Percentiles rank a stretch among this genome's conserved stretches.
These are phyloP conservation scores for Exophiala oligosperma DNA, from an alignment of 2,329 filamentous ascomycete species.

Conservation along the genomic window DNA sequence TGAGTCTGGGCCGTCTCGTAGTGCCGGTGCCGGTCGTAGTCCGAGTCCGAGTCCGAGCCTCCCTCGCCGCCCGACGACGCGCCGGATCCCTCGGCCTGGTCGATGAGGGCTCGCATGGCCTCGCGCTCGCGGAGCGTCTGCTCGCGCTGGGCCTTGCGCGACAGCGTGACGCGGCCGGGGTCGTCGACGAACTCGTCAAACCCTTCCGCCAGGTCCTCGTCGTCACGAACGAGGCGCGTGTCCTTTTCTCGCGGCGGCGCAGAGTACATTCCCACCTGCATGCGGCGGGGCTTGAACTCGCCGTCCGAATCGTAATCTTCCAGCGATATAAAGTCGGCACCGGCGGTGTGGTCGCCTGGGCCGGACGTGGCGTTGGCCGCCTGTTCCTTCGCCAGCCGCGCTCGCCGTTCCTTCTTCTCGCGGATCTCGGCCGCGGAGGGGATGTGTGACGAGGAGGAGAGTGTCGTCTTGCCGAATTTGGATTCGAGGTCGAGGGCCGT, in stretches of 20 bases:
- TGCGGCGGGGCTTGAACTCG: constrained; percentile 30
- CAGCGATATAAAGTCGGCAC: constrained; percentile 44
- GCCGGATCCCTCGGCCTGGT: constrained; percentile 68
- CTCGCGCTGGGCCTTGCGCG: constrained; percentile 60
- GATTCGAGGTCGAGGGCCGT: constrained; percentile 52
- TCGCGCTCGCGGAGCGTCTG: constrained; percentile 47
- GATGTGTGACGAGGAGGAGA: constrained; percentile 51
- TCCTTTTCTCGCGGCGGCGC: constrained; percentile 60
- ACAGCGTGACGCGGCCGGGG: constrained; percentile 69
- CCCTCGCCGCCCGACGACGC: constrained; percentile 55
- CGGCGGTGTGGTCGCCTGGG: neutral
- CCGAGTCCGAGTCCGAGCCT: constrained; percentile 51
- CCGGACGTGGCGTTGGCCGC: constrained; percentile 9
- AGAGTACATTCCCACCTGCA: constrained; percentile 32
- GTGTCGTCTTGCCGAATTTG: constrained; percentile 48
- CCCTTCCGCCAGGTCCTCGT: constrained; percentile 89
- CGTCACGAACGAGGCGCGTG: constrained; percentile 75
- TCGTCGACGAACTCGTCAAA: constrained; percentile 92
- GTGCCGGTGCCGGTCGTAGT: constrained; percentile 66
- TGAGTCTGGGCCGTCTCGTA: constrained; percentile 86
- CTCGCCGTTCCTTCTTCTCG: constrained; percentile 86
- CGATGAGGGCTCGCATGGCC: constrained; percentile 81
- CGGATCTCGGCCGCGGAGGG: constrained; percentile 81
- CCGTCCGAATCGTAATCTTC: constrained; percentile 32
- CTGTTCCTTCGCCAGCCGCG: constrained; percentile 73